Percentiles rank a stretch among this genome's conserved stretches.
Evolutionary conservation across 129 eudicot genomes (phyloP).

Genomic region (Saposhnikovia divaricata): DNA sequence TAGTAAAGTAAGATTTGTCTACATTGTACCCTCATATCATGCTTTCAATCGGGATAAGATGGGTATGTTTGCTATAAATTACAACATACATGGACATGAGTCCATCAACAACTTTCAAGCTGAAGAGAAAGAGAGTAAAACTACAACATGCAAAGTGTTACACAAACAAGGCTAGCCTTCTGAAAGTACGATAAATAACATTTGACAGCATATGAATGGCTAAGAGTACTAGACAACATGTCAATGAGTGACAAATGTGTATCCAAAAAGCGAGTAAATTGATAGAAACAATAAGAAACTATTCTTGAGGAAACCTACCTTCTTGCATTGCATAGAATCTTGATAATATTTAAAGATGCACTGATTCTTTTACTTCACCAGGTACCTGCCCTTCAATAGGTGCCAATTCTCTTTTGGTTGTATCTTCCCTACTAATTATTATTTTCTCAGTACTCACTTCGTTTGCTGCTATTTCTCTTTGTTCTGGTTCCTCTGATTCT

Average conservation of each 20-base stretch:
- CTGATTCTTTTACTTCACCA: neutral
- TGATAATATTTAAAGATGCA: neutral
- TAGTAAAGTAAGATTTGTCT: neutral
- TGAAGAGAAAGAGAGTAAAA: neutral
- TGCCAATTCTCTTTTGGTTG: neutral
- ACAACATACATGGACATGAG: neutral
- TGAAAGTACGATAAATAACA: neutral
- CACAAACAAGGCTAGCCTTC: neutral
- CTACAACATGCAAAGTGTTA: neutral
- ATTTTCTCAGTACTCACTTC: neutral
- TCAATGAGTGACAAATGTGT: neutral
- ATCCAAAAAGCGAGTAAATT: neutral
- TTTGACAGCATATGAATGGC: neutral
- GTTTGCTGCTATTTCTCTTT: neutral
- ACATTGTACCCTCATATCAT: neutral
- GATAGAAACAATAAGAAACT: neutral
- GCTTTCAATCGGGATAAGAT: neutral
- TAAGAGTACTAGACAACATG: neutral
- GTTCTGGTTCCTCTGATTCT: neutral
- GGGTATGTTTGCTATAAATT: too few relatives aligned
- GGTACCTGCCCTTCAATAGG: neutral
- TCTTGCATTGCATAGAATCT: neutral
- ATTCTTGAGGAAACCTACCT: neutral
- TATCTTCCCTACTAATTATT: neutral
- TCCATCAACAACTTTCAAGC: neutral